phyloP scores from a whole-genome alignment of 352 stramenopile species.

The Saprolegnia parasitica region DNA sequence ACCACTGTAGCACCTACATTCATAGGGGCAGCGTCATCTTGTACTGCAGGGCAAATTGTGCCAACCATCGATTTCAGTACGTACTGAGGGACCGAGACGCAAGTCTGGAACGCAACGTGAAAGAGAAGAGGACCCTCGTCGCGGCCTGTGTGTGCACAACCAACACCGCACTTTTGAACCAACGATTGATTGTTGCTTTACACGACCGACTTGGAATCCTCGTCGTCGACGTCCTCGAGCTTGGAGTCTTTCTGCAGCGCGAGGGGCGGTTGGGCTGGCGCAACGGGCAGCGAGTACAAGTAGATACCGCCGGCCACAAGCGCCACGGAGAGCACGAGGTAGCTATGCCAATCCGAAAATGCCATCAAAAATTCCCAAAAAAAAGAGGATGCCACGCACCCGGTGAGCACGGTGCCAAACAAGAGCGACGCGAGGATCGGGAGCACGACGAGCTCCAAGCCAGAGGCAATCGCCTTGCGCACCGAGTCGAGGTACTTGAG shows the following conservation, averaged over 20 bases:
- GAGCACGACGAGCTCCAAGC: constrained; percentile 66
- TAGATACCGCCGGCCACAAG: constrained; percentile 71
- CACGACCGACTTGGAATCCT: neutral
- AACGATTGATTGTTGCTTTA: constrained; percentile 7
- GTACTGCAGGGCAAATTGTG: too few relatives aligned
- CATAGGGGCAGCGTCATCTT: too few relatives aligned
- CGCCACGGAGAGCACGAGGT: constrained; percentile 42
- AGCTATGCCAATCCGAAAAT: neutral
- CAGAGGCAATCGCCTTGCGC: constrained; percentile 73
- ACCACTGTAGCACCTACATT: too few relatives aligned
- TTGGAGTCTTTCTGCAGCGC: constrained; percentile 13
- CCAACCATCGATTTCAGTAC: too few relatives aligned
- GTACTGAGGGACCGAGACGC: too few relatives aligned
- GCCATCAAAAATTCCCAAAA: too few relatives aligned
- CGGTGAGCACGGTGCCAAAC: constrained; percentile 55
- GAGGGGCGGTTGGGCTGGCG: neutral
- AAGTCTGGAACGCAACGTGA: too few relatives aligned
- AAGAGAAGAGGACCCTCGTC: too few relatives aligned
- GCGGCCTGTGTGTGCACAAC: too few relatives aligned
- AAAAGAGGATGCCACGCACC: too few relatives aligned
- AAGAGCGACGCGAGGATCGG: constrained; percentile 57
- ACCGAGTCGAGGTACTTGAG: constrained; percentile 77
- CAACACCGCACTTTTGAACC: too few relatives aligned
- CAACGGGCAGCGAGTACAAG: constrained; percentile 68
- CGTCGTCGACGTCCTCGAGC: neutral